Conservation (phyloP, 2,329 filamentous ascomycete genomes). For the Seiridium cupressi region DNA sequence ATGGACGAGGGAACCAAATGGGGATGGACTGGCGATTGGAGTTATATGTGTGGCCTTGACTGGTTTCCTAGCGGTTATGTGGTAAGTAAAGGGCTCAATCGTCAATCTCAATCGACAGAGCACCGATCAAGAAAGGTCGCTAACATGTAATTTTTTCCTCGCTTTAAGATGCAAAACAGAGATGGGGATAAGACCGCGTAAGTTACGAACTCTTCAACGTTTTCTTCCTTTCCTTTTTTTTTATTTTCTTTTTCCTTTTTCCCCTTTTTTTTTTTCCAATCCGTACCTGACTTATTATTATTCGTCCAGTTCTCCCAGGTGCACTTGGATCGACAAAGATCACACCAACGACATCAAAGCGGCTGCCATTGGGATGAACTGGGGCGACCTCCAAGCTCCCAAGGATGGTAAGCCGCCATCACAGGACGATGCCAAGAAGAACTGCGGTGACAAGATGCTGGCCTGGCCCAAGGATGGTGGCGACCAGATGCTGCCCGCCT, state of each 20-base stretch:
- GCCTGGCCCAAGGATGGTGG: constrained; percentile 4
- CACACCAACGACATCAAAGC: constrained; percentile 11
- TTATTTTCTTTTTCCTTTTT: too few species aligned
- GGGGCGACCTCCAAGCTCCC: constrained; percentile 1
- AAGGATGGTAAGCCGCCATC: neutral
- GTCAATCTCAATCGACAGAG: too few species aligned
- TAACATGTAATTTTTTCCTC: too few species aligned
- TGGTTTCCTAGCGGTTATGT: constrained; percentile 3
- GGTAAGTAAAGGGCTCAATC: neutral
- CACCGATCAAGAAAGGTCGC: too few species aligned
- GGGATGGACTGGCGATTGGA: constrained; percentile 10
- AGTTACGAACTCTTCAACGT: neutral
- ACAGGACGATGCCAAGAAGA: neutral
- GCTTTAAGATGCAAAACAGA: neutral
- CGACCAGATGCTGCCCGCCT: neutral
- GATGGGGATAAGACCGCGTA: neutral
- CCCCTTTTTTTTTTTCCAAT: neutral
- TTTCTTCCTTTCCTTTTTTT: too few species aligned
- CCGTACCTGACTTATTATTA: neutral
- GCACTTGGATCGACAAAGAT: constrained; percentile 12
- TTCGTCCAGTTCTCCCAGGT: neutral
- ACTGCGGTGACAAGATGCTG: constrained; percentile 7
- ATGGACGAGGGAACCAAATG: constrained; percentile 6
- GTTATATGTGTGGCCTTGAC: constrained; percentile 5
- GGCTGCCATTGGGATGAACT: constrained; percentile 4